A percentile compares a stretch with the other conserved stretches of the same genome.
phyloP scores from a whole-genome alignment of 805 yeast genomes.

The Cyberlindnera nakhonratchasimensis region DNA sequence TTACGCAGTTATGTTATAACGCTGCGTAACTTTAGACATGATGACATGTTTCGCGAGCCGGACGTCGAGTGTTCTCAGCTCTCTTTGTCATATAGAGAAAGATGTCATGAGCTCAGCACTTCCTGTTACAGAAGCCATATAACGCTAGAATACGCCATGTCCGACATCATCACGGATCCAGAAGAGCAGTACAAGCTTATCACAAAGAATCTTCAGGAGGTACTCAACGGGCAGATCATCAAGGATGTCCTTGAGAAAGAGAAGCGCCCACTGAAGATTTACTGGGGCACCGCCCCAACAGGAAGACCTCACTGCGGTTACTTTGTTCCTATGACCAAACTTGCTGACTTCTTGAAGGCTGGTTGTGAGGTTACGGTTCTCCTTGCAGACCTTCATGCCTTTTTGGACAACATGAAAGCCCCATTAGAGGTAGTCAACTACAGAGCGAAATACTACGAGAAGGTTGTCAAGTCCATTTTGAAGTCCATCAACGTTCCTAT shows the following conservation, averaged over 20 bases:
- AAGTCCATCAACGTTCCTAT: constrained; percentile 87
- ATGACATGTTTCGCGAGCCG: constrained; percentile 4
- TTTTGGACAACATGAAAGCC: constrained; percentile 97
- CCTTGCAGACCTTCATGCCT: constrained; percentile 95
- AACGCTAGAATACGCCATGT: constrained; percentile 10
- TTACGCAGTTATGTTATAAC: too few species aligned
- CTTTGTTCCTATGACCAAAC: constrained; percentile 95
- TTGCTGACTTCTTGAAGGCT: constrained; percentile 92
- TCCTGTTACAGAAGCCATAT: too few species aligned
- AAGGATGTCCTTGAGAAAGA: constrained; percentile 77
- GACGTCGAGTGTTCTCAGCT: not conserved
- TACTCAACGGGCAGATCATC: constrained; percentile 81
- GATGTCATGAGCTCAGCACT: too few species aligned
- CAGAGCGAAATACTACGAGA: constrained; percentile 89
- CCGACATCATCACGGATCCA: constrained; percentile 40
- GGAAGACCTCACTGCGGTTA: constrained; percentile 99
- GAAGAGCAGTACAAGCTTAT: constrained; percentile 68
- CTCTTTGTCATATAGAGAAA: not conserved
- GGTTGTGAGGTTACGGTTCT: constrained; percentile 93
- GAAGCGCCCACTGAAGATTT: constrained; percentile 77
- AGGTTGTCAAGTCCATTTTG: constrained; percentile 78
- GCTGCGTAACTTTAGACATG: constrained; percentile 8
- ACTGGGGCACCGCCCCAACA: constrained; percentile 99
- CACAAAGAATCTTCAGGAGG: constrained; percentile 87
- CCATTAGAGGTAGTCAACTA: constrained; percentile 84